Evolutionary conservation across 768 basidiomycete species (phyloP).

Genomic region (Pulveroboletus ravenelii): DNA sequence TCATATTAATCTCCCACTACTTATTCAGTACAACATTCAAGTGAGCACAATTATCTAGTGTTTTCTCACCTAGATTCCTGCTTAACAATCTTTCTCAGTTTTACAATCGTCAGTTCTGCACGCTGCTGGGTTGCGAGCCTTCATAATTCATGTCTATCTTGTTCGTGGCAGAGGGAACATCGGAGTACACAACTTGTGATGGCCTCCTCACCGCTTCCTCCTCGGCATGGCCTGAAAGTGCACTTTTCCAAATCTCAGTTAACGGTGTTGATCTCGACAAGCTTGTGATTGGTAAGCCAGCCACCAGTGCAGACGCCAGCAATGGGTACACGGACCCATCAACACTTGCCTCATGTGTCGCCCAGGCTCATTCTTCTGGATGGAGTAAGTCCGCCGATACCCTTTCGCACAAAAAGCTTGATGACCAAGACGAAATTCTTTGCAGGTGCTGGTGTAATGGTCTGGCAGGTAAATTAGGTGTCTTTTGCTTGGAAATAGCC

Average conservation of each 20-base stretch:
- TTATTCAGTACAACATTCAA: slow-evolving; percentile 40
- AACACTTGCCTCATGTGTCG: slow-evolving; percentile 54
- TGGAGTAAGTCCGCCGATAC: slow-evolving; percentile 10
- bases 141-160: not conserved
- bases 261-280: not conserved
- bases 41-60: slow-evolving; percentile 13
- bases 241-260: not conserved
- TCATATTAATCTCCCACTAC: not conserved
- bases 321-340: slow-evolving; percentile 54
- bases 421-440: not conserved
- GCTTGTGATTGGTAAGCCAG: slow-evolving; percentile 27
- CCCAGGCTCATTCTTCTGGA: slow-evolving; percentile 38
- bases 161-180: slow-evolving; percentile 28
- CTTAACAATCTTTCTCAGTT: slow-evolving; percentile 5
- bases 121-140: not conserved
- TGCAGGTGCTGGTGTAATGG: slow-evolving; percentile 38
- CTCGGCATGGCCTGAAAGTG: slow-evolving; percentile 31
- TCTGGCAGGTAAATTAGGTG: slow-evolving; percentile 31
- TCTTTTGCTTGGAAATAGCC: not conserved
- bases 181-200: slow-evolving; percentile 35
- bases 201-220: slow-evolving; percentile 38
- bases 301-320: slow-evolving; percentile 41
- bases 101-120: slow-evolving; percentile 16
- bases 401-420: not conserved
- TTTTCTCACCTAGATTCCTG: not conserved